Evolutionary conservation across 176 grass and related monocot genomes (phyloP).

Genomic region (Phoenix roebelenii): DNA sequence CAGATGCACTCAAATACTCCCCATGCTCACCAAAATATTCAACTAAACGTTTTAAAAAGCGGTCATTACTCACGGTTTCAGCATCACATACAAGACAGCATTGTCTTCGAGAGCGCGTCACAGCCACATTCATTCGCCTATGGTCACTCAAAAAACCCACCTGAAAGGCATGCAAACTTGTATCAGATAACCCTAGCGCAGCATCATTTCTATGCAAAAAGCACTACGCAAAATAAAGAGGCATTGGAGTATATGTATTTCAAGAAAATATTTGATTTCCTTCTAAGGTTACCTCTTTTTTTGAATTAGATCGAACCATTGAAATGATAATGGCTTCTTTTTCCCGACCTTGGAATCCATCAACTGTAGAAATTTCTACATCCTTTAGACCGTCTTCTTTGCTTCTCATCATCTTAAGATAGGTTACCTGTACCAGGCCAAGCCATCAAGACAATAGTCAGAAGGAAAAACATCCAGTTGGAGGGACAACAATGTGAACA

Average conservation of each 20-base stretch:
- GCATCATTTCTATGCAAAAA: too few species aligned
- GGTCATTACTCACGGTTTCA: constrained; percentile 65
- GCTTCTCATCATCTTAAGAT: constrained; percentile 76
- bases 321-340: constrained; percentile 96
- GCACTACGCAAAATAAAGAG: too few species aligned
- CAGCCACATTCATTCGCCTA: constrained; percentile 93
- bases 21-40: constrained; percentile 90
- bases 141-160: constrained; percentile 89
- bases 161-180: constrained; percentile 17
- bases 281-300: constrained; percentile 61
- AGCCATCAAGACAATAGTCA: too few species aligned
- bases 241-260: too few species aligned
- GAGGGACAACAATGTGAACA: too few species aligned
- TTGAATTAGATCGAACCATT: constrained; percentile 91
- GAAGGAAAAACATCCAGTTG: too few species aligned
- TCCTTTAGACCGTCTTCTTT: constrained; percentile 74
- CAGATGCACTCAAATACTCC: constrained; percentile 72
- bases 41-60: constrained; percentile 74
- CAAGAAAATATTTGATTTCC: too few species aligned
- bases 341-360: constrained; percentile 92
- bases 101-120: constrained; percentile 82
- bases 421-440: constrained; percentile 47
- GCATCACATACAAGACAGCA: constrained; percentile 81
- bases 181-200: background rate
- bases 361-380: constrained; percentile 90